A percentile compares a stretch with the other conserved stretches of the same genome.
Conservation (phyloP, 2,329 filamentous ascomycete species). For the Apiospora rasikravindrae region DNA sequence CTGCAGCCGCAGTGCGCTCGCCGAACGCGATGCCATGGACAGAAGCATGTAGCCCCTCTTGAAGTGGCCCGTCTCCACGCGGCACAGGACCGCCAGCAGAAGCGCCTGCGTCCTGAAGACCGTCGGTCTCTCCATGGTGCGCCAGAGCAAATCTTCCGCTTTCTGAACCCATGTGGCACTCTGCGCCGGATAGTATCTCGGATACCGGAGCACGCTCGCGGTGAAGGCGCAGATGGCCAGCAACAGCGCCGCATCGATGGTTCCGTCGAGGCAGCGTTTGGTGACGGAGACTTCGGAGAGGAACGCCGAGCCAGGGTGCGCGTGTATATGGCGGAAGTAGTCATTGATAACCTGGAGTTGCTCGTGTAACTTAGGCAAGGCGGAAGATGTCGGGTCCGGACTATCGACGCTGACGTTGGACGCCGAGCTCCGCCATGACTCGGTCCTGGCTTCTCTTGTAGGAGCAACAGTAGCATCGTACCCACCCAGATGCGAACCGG, state of each 20-base stretch:
- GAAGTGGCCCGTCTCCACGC: constrained; percentile 49
- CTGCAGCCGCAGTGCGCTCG: constrained; percentile 49
- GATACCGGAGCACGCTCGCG: constrained; percentile 23
- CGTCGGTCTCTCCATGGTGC: constrained; percentile 30
- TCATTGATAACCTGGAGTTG: neutral
- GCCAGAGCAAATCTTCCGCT: constrained; percentile 30
- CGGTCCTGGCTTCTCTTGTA: neutral
- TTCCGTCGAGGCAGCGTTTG: neutral
- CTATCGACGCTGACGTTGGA: neutral
- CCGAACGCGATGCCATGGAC: constrained; percentile 49
- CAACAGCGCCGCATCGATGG: constrained; percentile 17
- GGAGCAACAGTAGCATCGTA: neutral
- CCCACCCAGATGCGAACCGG: neutral
- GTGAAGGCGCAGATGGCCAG: constrained; percentile 31
- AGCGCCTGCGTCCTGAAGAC: constrained; percentile 44
- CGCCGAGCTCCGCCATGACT: neutral
- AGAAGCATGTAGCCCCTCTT: constrained; percentile 52
- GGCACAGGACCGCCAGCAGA: constrained; percentile 51
- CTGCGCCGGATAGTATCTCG: constrained; percentile 12
- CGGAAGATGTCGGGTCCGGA: neutral
- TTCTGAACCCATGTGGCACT: constrained; percentile 29
- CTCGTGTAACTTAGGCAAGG: neutral
- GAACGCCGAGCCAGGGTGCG: neutral
- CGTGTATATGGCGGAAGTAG: neutral
- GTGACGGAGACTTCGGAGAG: neutral